phyloP scores from a whole-genome alignment of 768 basidiomycete species.

The Termitomyces eurrhizus region DNA sequence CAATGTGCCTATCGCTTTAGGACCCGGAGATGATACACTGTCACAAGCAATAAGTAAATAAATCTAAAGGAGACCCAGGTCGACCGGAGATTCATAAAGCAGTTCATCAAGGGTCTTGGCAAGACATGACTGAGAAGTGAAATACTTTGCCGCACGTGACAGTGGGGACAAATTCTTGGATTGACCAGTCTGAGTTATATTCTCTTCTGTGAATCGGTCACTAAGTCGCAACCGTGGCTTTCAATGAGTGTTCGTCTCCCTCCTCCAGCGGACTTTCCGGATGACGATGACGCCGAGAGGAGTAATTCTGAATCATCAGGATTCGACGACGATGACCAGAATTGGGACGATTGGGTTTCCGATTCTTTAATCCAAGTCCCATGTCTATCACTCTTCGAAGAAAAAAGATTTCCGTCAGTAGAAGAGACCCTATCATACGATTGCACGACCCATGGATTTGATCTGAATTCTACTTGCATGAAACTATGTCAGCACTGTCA shows the following conservation, averaged over 20 bases:
- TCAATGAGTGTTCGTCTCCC: slow-evolving; percentile 39
- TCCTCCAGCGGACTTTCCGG: slow-evolving; percentile 21
- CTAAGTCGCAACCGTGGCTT: neutral
- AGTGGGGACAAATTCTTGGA: neutral
- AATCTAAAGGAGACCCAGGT: too few species aligned
- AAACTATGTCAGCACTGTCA: slow-evolving; percentile 47
- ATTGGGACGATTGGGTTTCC: slow-evolving; percentile 79
- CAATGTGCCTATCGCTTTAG: too few species aligned
- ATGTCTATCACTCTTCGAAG: slow-evolving; percentile 76
- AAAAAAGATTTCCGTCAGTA: slow-evolving; percentile 53
- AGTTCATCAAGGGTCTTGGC: too few species aligned
- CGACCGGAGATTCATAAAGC: too few species aligned
- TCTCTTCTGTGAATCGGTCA: too few species aligned
- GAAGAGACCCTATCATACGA: slow-evolving; percentile 63
- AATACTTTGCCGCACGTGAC: neutral
- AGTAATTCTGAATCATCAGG: slow-evolving; percentile 26
- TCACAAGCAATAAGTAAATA: too few species aligned
- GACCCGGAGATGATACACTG: too few species aligned
- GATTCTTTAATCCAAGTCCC: slow-evolving; percentile 52
- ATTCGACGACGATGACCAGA: slow-evolving; percentile 49
- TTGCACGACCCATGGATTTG: slow-evolving; percentile 54
- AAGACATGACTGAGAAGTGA: too few species aligned
- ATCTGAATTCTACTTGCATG: slow-evolving; percentile 47
- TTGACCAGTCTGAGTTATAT: too few species aligned
- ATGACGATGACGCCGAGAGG: slow-evolving; percentile 20